These are phyloP conservation scores for Cytospora paraplurivora DNA, from an alignment of 2,329 filamentous ascomycete genomes.

Conservation along the genomic window DNA sequence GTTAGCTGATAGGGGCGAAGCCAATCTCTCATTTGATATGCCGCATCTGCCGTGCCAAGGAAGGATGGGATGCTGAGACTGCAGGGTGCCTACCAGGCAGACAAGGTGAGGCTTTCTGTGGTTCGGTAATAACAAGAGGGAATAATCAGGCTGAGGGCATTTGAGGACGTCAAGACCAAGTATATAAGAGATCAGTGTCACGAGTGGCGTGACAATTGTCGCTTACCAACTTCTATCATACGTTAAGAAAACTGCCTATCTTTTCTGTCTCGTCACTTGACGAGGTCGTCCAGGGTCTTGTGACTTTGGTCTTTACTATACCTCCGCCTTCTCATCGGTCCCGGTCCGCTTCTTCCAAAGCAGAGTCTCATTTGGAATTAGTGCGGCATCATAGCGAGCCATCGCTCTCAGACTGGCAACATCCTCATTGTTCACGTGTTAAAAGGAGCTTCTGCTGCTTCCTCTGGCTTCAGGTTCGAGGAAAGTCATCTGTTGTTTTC, in stretches of 20 bases:
- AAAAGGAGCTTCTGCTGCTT: background rate
- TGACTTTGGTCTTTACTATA: background rate
- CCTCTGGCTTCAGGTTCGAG: background rate
- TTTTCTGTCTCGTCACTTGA: no score
- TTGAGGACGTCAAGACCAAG: background rate
- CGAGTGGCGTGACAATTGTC: background rate
- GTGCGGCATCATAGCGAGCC: background rate
- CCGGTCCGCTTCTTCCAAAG: background rate
- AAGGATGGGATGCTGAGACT: background rate
- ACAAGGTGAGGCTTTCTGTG: conserved; percentile 10
- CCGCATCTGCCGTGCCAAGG: conserved; percentile 8
- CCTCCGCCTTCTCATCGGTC: no score
- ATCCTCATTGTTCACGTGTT: background rate
- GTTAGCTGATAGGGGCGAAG: no score
- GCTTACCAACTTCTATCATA: no score
- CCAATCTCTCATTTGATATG: background rate
- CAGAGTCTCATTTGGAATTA: background rate
- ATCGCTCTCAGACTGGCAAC: background rate
- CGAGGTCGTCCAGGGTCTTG: background rate
- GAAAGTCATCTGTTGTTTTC: no score
- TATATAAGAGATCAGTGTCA: background rate
- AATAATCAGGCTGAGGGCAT: no score
- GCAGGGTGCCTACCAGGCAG: conserved; percentile 13
- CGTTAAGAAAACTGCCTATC: no score
- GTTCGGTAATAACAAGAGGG: background rate